Evolutionary conservation across 2,329 filamentous ascomycete genomes (phyloP).

Genomic region (Ceratocystis papillata): DNA sequence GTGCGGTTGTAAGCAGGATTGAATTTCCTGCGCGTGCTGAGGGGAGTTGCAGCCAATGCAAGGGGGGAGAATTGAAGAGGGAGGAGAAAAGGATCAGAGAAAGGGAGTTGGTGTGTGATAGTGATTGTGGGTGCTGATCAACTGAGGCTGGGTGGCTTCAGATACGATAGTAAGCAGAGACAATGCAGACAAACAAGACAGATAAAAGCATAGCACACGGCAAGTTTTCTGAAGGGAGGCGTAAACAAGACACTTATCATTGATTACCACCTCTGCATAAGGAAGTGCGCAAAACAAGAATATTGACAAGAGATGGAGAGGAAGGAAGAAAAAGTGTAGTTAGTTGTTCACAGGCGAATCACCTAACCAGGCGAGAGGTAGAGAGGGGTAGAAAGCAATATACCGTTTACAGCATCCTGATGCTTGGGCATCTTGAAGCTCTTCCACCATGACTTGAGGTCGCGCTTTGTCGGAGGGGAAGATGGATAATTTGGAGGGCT

Average conservation of each 20-base stretch:
- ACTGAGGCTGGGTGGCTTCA: not conserved
- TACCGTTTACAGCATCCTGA: slow-evolving; percentile 45
- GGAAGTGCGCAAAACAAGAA: no score
- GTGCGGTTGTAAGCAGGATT: no score
- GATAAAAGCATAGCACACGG: no score
- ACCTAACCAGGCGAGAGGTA: not conserved
- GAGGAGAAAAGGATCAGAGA: no score
- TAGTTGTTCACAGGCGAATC: not conserved
- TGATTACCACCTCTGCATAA: no score
- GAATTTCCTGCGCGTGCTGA: not conserved
- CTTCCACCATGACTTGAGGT: slow-evolving; percentile 95
- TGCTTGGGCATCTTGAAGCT: slow-evolving; percentile 61
- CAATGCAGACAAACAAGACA: not conserved
- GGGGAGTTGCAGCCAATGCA: no score
- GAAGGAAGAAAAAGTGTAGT: slow-evolving; percentile 3
- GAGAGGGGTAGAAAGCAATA: slow-evolving; percentile 30
- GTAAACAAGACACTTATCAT: no score
- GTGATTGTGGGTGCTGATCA: slow-evolving; percentile 5
- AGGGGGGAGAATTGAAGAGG: no score
- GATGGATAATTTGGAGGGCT: slow-evolving; percentile 36
- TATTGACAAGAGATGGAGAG: not conserved
- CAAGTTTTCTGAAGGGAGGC: no score
- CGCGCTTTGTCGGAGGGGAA: slow-evolving; percentile 73
- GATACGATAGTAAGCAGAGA: not conserved
- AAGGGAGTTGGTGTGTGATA: no score